phyloP scores from a whole-genome alignment of 2,329 filamentous ascomycete species.

The Emergomyces orientalis region DNA sequence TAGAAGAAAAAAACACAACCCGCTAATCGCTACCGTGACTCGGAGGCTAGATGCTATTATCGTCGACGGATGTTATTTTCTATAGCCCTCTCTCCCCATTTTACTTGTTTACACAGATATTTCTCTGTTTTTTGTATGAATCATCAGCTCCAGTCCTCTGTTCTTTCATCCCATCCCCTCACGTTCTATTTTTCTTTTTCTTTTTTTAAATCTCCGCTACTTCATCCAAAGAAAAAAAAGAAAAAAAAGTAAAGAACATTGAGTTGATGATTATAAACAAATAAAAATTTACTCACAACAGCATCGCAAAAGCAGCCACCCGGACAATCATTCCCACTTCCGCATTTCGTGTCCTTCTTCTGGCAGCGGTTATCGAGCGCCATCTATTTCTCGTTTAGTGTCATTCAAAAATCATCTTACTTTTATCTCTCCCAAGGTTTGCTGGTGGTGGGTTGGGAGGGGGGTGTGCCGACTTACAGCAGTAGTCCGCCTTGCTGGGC shows the following conservation, averaged over 20 bases:
- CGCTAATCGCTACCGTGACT: too few species aligned
- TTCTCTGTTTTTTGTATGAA: not conserved
- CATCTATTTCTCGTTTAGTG: not conserved
- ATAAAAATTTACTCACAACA: not conserved
- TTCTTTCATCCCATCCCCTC: not conserved
- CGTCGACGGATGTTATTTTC: not conserved
- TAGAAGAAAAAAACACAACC: too few species aligned
- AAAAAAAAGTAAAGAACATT: not conserved
- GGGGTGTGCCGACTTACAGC: not conserved
- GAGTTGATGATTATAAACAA: not conserved
- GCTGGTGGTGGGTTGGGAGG: not conserved
- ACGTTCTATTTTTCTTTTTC: too few species aligned
- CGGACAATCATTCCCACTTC: not conserved
- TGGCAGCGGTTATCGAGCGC: not conserved
- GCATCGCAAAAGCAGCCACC: conserved; percentile 2
- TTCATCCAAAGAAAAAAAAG: not conserved
- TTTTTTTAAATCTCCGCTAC: too few species aligned
- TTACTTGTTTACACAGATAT: not conserved
- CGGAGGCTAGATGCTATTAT: not conserved
- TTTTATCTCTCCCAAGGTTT: not conserved
- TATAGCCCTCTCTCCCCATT: not conserved
- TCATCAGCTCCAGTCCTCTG: not conserved
- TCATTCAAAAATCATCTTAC: not conserved
- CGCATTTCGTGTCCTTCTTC: not conserved
- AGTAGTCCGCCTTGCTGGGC: not conserved